These are phyloP conservation scores for Chondrus crispus DNA, from an alignment of 23 red algal species.

Conservation along the genomic window DNA sequence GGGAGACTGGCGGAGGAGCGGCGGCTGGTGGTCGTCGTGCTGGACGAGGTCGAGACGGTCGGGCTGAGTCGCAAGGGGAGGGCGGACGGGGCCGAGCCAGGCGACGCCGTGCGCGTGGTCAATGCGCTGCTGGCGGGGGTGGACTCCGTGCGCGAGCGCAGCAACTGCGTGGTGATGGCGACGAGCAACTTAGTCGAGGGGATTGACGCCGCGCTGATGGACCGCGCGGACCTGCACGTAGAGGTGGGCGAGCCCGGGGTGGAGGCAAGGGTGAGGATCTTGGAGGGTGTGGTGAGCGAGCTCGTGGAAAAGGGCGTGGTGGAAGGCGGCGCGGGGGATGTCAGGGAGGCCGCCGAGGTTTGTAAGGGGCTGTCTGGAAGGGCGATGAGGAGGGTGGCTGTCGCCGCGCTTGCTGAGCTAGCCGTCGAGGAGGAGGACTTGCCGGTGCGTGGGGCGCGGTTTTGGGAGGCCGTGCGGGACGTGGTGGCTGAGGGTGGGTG, in stretches of 20 bases:
- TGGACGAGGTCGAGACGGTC: constrained; percentile 75
- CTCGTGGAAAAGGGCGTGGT: neutral
- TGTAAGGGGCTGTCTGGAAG: neutral
- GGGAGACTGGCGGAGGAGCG: neutral
- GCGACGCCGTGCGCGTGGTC: constrained; percentile 72
- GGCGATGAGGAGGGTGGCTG: neutral
- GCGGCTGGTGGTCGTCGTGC: constrained; percentile 37
- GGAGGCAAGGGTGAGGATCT: neutral
- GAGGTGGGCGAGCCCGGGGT: constrained; percentile 13
- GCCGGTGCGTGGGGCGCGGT: neutral
- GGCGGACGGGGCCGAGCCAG: constrained; percentile 37
- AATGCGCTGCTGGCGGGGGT: constrained; percentile 69
- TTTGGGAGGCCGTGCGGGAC: neutral
- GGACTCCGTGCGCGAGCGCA: neutral
- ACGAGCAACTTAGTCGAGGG: constrained; percentile 55
- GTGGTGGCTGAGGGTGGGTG: no score
- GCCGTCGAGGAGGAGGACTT: neutral
- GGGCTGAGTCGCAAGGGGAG: neutral
- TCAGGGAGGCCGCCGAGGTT: neutral
- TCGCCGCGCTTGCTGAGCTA: neutral
- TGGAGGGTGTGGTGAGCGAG: neutral
- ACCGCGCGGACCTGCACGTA: constrained; percentile 54
- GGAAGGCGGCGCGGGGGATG: neutral
- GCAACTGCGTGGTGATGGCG: constrained; percentile 52
- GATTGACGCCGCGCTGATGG: constrained; percentile 60